Evolutionary conservation across 306 rosid genomes (phyloP).

Genomic region (Dalbergia cultrata): DNA sequence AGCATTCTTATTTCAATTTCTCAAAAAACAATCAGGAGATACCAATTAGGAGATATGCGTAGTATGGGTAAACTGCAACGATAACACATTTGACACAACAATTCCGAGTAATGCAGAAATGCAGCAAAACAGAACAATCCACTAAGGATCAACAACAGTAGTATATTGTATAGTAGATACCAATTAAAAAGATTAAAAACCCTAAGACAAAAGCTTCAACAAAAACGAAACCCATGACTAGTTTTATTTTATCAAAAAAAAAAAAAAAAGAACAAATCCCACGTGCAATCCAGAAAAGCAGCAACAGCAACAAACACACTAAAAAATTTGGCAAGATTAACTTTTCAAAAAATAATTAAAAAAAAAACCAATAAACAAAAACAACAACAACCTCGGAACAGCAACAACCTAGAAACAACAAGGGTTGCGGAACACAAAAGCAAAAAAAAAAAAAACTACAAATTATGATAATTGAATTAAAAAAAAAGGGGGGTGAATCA

Average conservation of each 20-base stretch:
- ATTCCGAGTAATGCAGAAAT: not conserved
- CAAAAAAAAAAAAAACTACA: too few relatives aligned
- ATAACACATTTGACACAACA: not conserved
- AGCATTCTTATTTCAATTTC: not conserved
- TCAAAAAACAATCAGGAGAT: not conserved
- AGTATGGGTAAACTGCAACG: not conserved
- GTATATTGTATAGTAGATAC: too few relatives aligned
- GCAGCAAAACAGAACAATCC: not conserved
- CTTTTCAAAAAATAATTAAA: not conserved
- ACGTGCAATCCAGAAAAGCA: not conserved
- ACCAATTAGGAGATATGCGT: not conserved
- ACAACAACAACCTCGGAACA: not conserved
- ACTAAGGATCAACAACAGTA: too few relatives aligned
- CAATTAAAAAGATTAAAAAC: not conserved
- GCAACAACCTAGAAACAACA: not conserved
- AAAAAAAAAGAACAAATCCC: not conserved
- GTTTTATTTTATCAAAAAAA: too few relatives aligned
- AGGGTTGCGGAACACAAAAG: not conserved
- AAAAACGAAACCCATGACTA: constrained; percentile 3
- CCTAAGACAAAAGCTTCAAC: not conserved
- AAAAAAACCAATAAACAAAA: not conserved
- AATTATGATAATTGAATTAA: not conserved
- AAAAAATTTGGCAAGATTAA: not conserved
- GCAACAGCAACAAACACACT: constrained; percentile 10
- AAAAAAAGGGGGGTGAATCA: not conserved